Evolutionary conservation across 768 basidiomycete species (phyloP), one percentile per base, ranked within the genome.

Genomic region (Boletus huronensis): DNA sequence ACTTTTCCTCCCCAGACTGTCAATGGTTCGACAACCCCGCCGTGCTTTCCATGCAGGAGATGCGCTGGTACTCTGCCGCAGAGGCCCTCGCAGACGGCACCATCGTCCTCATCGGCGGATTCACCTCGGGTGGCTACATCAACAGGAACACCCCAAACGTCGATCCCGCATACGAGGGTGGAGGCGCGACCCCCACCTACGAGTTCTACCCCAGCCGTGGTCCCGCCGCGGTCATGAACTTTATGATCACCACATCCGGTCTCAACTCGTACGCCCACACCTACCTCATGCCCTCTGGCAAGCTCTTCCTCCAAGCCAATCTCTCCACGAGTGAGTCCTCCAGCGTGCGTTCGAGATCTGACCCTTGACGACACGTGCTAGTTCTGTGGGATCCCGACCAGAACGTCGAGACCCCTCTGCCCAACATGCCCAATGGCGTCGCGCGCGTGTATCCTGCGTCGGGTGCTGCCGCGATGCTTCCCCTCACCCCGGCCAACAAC

Each of bases 381-480:
- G 79, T 77, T 10, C 62, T 81, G 6, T 82, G 77, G 77, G 80
- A 89, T 54, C 75, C 79, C 39, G 62, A 71, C 6, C 70, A 65
- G 29, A 88, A 89, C 64, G 50, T 67, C 5, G 87, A 90, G 66
- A 83, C 77, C 0, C 73, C 75, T 3, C 77, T 91, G 11, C 89
- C 90, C 3, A 71, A 80, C 57, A 90, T 90, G 88, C 90, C 89
- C 1, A 75, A 76, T 29, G 73, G 77, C 41, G 83, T 95, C 42
- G 83, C 82, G 21, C 87, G 93, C 29, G 88, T 92, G 5, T 95
- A 95, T 65, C 93, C 93, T 9, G 95, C 88, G 0, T 93, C 93
- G 9, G 93, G 90, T 31, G 95, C 88, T 0, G 81, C 80, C 3
- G 88, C 88, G 38, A 92, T 98, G 88, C 79, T 98, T 0, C 95